A percentile compares a stretch with the other conserved stretches of the same genome.
Evolutionary conservation across 2,329 filamentous ascomycete genomes (phyloP).

Genomic region (Ceratocystiopsis sp.): DNA sequence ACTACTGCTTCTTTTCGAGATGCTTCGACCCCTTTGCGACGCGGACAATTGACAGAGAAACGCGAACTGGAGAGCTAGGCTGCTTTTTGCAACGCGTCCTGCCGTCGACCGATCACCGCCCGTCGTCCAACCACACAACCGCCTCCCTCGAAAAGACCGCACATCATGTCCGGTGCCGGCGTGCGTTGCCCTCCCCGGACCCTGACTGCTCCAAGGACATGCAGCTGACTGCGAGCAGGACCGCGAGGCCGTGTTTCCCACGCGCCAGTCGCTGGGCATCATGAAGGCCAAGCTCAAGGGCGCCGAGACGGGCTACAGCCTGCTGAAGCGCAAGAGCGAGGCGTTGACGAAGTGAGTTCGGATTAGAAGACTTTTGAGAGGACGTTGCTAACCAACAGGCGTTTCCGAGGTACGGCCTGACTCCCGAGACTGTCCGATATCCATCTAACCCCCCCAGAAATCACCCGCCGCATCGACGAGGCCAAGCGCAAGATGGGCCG

Average conservation of each 20-base stretch:
- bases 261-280: slow-evolving; percentile 83
- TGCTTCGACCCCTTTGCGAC: no score
- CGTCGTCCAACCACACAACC: neutral
- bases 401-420: slow-evolving; percentile 57
- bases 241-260: slow-evolving; percentile 92
- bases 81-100: no score
- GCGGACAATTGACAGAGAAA: no score
- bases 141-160: slow-evolving; percentile 7
- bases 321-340: slow-evolving; percentile 95
- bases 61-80: no score
- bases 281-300: slow-evolving; percentile 99
- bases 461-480: slow-evolving; percentile 92
- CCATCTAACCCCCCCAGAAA: slow-evolving; percentile 40
- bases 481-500: slow-evolving; percentile 98
- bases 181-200: slow-evolving; percentile 5
- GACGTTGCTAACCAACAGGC: no score
- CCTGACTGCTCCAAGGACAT: no score
- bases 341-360: slow-evolving; percentile 87
- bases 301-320: slow-evolving; percentile 75
- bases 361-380: no score
- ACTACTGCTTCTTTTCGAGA: no score
- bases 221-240: slow-evolving; percentile 36
- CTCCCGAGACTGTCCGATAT: no score
- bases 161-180: slow-evolving; percentile 12
- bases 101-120: no score